These are phyloP conservation scores for Alternaria arborescens DNA, from an alignment of 2,329 filamentous ascomycete genomes.

Conservation along the genomic window DNA sequence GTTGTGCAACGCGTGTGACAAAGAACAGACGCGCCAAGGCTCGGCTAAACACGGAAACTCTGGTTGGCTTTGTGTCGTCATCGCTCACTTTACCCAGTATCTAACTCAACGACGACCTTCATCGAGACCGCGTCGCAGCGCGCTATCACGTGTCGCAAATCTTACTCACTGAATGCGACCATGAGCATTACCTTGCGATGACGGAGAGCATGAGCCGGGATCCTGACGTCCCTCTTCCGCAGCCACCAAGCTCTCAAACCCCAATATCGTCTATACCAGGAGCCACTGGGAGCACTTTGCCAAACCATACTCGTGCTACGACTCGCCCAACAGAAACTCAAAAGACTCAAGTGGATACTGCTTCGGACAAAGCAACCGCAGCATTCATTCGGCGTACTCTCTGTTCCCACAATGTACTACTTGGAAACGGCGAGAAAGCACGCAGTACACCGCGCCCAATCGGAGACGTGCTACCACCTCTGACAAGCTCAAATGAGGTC, in stretches of 20 bases:
- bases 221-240: conserved; percentile 29
- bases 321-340: conserved; percentile 30
- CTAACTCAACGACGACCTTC: conserved; percentile 16
- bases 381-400: conserved; percentile 84
- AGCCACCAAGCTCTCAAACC: conserved; percentile 31
- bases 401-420: conserved; percentile 69
- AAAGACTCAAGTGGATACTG: conserved; percentile 49
- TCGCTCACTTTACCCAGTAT: conserved; percentile 14
- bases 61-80: conserved; percentile 26
- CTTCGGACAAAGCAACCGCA: conserved; percentile 80
- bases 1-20: conserved; percentile 4
- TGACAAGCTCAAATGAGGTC: conserved; percentile 93
- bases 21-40: conserved; percentile 23
- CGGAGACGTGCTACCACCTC: conserved; percentile 83
- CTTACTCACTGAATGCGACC: conserved; percentile 7
- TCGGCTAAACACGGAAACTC: conserved; percentile 26
- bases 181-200: conserved; percentile 37
- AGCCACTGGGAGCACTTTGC: conserved; percentile 19
- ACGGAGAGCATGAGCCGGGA: conserved; percentile 38
- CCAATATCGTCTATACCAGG: conserved; percentile 21
- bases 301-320: conserved; percentile 28
- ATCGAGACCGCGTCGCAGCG: conserved; percentile 15
- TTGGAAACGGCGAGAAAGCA: conserved; percentile 60
- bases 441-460: conserved; percentile 72
- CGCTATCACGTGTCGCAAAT: conserved; percentile 22